Conservation (phyloP, 2,329 filamentous ascomycete species). For the Trichoderma pleuroti region DNA sequence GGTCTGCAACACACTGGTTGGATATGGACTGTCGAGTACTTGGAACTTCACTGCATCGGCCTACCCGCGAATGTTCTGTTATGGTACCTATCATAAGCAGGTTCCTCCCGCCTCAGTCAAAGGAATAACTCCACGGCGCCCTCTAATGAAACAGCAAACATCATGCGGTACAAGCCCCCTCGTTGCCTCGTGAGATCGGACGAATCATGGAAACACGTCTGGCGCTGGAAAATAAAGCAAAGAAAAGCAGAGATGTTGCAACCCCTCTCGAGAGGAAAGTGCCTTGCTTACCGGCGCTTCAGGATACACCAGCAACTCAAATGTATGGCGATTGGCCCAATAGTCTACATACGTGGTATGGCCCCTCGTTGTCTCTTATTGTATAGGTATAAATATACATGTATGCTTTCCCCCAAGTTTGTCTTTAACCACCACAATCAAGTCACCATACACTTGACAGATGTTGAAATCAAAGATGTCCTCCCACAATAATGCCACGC, state of each 20-base stretch:
- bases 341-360: too few relatives aligned
- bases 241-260: neutral
- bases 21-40: neutral
- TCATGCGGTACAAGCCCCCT: neutral
- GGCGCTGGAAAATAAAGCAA: neutral
- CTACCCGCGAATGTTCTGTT: neutral
- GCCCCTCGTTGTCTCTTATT: neutral
- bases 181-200: neutral
- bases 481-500: neutral
- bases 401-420: neutral
- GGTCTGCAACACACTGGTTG: neutral
- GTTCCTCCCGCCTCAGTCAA: neutral
- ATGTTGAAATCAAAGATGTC: neutral
- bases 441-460: accelerated
- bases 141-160: neutral
- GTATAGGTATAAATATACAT: too few relatives aligned
- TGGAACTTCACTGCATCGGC: neutral
- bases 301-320: neutral
- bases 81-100: neutral
- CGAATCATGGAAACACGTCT: neutral
- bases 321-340: neutral
- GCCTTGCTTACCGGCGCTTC: neutral
- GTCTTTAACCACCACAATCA: neutral
- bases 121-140: neutral
- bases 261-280: neutral